phyloP scores from a whole-genome alignment of 2,329 filamentous ascomycete genomes.

The Verticillium alfalfae region DNA sequence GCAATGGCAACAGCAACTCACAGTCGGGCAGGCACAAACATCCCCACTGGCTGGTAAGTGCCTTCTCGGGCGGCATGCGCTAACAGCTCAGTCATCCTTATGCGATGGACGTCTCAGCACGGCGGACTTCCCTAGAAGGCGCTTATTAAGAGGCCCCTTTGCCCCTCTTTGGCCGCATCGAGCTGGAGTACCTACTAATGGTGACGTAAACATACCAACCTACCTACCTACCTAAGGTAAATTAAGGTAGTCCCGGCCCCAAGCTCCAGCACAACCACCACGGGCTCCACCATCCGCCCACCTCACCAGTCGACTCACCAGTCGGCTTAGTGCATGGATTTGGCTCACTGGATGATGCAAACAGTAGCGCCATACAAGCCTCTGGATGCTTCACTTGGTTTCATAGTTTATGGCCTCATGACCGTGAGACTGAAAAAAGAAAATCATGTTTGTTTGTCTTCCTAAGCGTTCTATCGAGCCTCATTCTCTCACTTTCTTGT shows the following conservation, averaged over 20 bases:
- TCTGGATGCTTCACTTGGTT: too few relatives aligned
- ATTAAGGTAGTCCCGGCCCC: not conserved
- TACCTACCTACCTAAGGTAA: too few relatives aligned
- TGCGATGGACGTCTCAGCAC: not conserved
- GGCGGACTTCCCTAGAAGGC: not conserved
- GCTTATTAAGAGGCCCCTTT: not conserved
- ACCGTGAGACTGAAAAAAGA: too few relatives aligned
- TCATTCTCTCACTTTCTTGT: not conserved
- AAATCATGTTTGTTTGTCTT: not conserved
- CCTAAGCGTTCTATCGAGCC: not conserved
- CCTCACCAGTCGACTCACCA: too few relatives aligned
- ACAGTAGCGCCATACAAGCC: too few relatives aligned
- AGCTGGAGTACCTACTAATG: slow-evolving; percentile 24
- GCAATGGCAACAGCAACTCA: too few relatives aligned
- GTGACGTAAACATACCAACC: slow-evolving; percentile 22
- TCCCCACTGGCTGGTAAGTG: not conserved
- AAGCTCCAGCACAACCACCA: too few relatives aligned
- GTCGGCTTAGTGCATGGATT: too few relatives aligned
- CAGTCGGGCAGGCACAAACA: too few relatives aligned
- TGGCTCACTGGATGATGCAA: too few relatives aligned
- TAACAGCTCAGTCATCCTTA: not conserved
- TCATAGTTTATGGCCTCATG: too few relatives aligned
- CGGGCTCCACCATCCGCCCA: too few relatives aligned
- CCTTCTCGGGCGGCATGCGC: not conserved
- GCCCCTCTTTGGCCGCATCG: not conserved